Conservation (phyloP, 2,329 filamentous ascomycete species). For the Aspergillus quadrilineatus region DNA sequence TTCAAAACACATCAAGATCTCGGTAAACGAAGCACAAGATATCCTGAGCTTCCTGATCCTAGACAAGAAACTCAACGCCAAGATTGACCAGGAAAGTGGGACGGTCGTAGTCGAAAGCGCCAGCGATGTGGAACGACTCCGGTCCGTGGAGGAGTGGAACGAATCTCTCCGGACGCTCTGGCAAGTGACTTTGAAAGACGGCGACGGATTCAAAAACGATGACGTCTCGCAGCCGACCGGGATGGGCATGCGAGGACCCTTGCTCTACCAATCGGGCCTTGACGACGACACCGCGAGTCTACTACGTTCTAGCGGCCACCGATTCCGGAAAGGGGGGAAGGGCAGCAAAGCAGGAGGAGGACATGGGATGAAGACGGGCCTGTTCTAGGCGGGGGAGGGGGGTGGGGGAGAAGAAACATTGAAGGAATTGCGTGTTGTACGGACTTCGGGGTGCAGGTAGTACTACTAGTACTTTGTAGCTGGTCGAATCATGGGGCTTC, state of each 20-base stretch:
- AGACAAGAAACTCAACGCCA: conserved; percentile 80
- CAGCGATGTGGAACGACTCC: conserved; percentile 67
- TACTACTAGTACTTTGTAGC: conserved; percentile 1
- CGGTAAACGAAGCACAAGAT: conserved; percentile 82
- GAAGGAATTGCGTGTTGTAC: conserved; percentile 5
- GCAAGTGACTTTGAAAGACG: conserved; percentile 70
- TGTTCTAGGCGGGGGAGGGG: conserved; percentile 7
- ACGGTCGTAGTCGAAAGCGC: conserved; percentile 76
- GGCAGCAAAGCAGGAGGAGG: conserved; percentile 22
- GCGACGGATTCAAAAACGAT: conserved; percentile 62
- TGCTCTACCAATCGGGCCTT: conserved; percentile 33
- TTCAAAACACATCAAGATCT: conserved; percentile 82
- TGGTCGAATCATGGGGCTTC: conserved; percentile 4
- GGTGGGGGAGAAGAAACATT: not conserved
- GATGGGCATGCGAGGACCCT: conserved; percentile 19
- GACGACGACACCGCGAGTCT: conserved; percentile 30
- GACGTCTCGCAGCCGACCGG: conserved; percentile 33
- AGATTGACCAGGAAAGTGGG: conserved; percentile 84
- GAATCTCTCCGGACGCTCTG: conserved; percentile 68
- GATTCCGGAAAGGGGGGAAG: conserved; percentile 28
- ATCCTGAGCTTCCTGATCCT: conserved; percentile 94
- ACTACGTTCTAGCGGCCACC: conserved; percentile 22
- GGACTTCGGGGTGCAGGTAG: not conserved
- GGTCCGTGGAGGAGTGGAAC: conserved; percentile 71
- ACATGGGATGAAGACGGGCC: conserved; percentile 11